Conservation (phyloP, 2,329 filamentous ascomycete species). For the Sporothrix globosa region DNA sequence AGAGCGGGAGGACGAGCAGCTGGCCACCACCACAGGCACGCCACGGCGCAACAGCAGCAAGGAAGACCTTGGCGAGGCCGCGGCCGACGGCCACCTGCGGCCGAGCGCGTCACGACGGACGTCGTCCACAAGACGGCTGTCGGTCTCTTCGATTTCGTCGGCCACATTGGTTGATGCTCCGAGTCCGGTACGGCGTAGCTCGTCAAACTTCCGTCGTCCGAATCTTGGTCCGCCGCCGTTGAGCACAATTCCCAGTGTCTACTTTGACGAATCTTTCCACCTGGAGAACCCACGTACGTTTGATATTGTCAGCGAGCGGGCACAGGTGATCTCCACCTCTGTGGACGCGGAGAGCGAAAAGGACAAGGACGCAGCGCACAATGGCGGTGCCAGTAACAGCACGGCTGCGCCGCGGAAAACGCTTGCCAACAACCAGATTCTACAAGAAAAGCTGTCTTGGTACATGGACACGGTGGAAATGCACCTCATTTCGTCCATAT, state of each 20-base stretch:
- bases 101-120: conserved; percentile 49
- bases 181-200: conserved; percentile 48
- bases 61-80: conserved; percentile 49
- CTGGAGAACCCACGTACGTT: conserved; percentile 96
- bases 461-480: conserved; percentile 99
- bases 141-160: conserved; percentile 51
- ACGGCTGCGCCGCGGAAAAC: conserved; percentile 73
- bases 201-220: conserved; percentile 58
- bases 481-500: conserved; percentile 94
- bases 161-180: conserved; percentile 45
- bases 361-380: conserved; percentile 40
- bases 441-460: conserved; percentile 98
- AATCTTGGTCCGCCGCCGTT: conserved; percentile 78
- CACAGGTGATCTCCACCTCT: conserved; percentile 82
- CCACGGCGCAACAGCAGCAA: conserved; percentile 46
- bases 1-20: conserved; percentile 69
- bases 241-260: conserved; percentile 88
- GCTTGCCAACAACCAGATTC: conserved; percentile 90
- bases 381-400: conserved; percentile 48
- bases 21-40: conserved; percentile 45
- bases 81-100: conserved; percentile 53
- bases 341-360: conserved; percentile 58
- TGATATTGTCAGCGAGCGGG: conserved; percentile 93
- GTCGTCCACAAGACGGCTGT: conserved; percentile 47
- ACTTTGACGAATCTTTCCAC: conserved; percentile 93